These are phyloP conservation scores for Paramecium pentaurelia DNA, from an alignment of 73 alveolate species.

Conservation along the genomic window DNA sequence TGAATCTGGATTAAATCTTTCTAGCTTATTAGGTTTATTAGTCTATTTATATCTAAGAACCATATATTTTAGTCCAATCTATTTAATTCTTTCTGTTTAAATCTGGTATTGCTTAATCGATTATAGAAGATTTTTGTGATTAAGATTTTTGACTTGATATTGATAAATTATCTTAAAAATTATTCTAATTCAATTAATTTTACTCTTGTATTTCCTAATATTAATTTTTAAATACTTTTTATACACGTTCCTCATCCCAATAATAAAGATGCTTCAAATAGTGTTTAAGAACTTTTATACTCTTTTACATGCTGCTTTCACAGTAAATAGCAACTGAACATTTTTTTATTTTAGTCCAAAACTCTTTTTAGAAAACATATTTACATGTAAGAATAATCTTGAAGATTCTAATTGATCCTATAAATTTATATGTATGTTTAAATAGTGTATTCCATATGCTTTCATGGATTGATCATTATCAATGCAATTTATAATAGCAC, in stretches of 20 bases:
- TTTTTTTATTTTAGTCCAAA: constrained; percentile 24
- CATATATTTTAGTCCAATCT: not conserved
- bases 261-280: not conserved
- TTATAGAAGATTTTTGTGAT: not conserved
- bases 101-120: not conserved
- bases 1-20: not conserved
- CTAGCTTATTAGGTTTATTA: not conserved
- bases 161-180: not conserved
- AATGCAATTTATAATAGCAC: not conserved
- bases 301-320: not conserved
- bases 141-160: not conserved
- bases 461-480: constrained; percentile 9
- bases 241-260: not conserved
- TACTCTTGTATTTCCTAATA: not conserved
- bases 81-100: not conserved
- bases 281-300: not conserved
- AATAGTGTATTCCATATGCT: not conserved
- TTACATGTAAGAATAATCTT: constrained; percentile 9
- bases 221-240: not conserved
- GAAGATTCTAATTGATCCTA: not conserved
- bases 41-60: not conserved
- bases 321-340: constrained; percentile 8
- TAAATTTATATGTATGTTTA: not conserved
- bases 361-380: not conserved
- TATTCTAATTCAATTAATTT: not conserved